phyloP scores from a whole-genome alignment of 176 grass and related monocot species.

The Dactylis glomerata region DNA sequence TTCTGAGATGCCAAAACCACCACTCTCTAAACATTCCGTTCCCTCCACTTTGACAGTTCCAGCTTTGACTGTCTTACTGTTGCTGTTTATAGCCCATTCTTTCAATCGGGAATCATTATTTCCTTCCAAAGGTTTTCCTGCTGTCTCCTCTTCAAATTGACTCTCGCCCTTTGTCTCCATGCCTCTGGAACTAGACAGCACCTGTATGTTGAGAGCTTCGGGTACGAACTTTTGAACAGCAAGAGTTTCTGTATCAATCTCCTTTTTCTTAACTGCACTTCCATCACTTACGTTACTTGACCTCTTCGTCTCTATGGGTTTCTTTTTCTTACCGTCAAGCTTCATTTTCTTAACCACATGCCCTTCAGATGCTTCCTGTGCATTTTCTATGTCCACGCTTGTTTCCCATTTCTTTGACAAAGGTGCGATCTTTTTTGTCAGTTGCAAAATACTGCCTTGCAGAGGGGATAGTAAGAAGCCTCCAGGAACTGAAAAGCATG shows the following conservation, averaged over 20 bases:
- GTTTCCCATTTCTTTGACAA: constrained; percentile 53
- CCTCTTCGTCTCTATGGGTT: constrained; percentile 34
- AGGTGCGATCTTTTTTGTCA: constrained; percentile 56
- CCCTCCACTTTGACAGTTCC: constrained; percentile 42
- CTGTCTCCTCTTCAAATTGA: constrained; percentile 43
- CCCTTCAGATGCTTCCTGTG: constrained; percentile 36
- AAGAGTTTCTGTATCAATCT: constrained; percentile 47
- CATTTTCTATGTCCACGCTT: constrained; percentile 31
- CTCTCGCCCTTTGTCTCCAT: constrained; percentile 31
- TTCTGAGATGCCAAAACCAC: constrained; percentile 46
- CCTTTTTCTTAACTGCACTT: constrained; percentile 39
- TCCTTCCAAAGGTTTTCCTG: constrained; percentile 33
- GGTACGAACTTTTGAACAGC: constrained; percentile 41
- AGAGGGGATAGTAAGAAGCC: constrained; percentile 73
- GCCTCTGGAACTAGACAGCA: constrained; percentile 40
- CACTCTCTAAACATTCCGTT: constrained; percentile 40
- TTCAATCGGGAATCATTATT: constrained; percentile 39
- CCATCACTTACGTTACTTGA: constrained; percentile 46
- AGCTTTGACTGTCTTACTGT: constrained; percentile 32
- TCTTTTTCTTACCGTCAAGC: constrained; percentile 53
- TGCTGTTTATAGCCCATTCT: constrained; percentile 27
- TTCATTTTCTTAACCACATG: constrained; percentile 56
- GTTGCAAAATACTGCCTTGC: constrained; percentile 45
- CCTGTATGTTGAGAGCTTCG: constrained; percentile 44
- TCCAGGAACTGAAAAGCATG: constrained; percentile 70